phyloP scores from a whole-genome alignment of 2,329 filamentous ascomycete species.

The Myriosclerotinia scirpicola region DNA sequence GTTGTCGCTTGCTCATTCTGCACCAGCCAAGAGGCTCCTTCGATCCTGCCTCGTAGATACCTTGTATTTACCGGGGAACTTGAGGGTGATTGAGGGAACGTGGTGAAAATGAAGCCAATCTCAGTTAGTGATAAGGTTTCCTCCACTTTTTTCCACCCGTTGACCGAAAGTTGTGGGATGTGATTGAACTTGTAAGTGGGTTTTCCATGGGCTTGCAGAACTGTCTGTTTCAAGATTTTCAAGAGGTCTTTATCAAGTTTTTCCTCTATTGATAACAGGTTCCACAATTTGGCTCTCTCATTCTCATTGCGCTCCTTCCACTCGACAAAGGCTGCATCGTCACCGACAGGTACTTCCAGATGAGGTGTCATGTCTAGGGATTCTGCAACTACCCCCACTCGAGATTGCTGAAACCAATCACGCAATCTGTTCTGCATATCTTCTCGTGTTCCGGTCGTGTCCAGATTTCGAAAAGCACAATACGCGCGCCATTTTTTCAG shows the following conservation, averaged over 20 bases:
- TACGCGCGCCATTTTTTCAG: conserved; percentile 2
- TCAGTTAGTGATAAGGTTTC: not conserved
- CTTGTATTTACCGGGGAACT: not conserved
- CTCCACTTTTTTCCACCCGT: not conserved
- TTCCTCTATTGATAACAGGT: not conserved
- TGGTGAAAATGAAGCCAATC: not conserved
- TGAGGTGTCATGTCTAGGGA: not conserved
- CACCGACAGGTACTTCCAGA: not conserved
- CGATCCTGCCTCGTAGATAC: not conserved
- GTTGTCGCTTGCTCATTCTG: not conserved
- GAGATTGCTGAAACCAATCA: not conserved
- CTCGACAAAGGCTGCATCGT: not conserved
- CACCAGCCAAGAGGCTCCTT: not conserved
- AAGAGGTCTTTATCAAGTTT: not conserved
- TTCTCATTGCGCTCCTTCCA: not conserved
- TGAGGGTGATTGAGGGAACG: not conserved
- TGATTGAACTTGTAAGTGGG: not conserved
- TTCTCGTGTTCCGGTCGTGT: not conserved
- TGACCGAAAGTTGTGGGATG: not conserved
- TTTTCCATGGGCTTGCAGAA: not conserved
- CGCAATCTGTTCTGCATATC: not conserved
- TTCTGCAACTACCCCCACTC: not conserved
- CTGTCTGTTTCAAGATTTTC: not conserved
- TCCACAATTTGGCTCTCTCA: not conserved
- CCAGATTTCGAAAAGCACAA: not conserved